These are phyloP conservation scores for Cryphonectria carpinicola DNA, from an alignment of 2,329 filamentous ascomycete genomes.

Conservation along the genomic window DNA sequence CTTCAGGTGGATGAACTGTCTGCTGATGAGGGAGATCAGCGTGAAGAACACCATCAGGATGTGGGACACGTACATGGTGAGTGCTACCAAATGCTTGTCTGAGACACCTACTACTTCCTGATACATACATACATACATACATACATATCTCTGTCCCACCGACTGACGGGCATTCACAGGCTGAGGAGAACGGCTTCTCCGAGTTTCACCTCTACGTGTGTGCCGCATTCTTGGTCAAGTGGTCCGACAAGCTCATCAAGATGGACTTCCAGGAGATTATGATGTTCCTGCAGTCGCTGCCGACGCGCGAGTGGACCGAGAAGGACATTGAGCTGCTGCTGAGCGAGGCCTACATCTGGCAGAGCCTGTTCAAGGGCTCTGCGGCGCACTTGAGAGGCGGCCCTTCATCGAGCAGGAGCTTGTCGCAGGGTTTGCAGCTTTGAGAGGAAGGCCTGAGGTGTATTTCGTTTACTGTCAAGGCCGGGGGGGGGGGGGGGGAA, in stretches of 20 bases:
- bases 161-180: conserved; percentile 54
- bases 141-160: not conserved
- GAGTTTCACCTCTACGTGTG: conserved; percentile 99
- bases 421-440: conserved; percentile 47
- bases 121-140: not conserved
- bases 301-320: conserved; percentile 92
- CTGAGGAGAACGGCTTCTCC: conserved; percentile 97
- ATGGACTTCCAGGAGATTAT: conserved; percentile 99
- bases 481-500: no score
- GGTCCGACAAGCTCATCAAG: conserved; percentile 90
- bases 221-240: conserved; percentile 96
- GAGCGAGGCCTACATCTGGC: conserved; percentile 98
- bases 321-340: conserved; percentile 96
- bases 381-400: conserved; percentile 78
- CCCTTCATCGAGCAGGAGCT: conserved; percentile 43
- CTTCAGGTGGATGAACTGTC: conserved; percentile 99
- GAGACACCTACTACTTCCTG: not conserved
- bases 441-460: conserved; percentile 26
- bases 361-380: conserved; percentile 93
- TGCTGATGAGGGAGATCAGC: conserved; percentile 96
- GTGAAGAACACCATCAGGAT: conserved; percentile 96
- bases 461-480: no score
- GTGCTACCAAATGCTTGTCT: conserved; percentile 35
- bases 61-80: conserved; percentile 99
- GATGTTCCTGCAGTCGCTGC: conserved; percentile 97